Conservation (phyloP, 345 rosid genomes). For the Melaleuca alternifolia region DNA sequence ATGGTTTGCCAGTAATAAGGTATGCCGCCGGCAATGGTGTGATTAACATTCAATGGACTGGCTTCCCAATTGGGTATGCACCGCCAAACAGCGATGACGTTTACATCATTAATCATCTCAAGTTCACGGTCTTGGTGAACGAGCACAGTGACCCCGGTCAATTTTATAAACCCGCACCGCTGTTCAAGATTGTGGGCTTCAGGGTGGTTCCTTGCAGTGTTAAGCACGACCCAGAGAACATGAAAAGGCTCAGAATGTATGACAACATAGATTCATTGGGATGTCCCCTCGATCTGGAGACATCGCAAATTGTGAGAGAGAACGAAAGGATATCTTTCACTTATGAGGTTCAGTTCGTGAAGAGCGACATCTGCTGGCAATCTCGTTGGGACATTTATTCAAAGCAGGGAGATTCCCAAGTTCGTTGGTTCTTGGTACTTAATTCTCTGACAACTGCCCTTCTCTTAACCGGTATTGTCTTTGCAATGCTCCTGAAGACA, state of each 20-base stretch:
- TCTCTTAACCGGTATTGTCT: background rate
- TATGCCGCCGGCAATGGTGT: background rate
- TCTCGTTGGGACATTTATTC: constrained; percentile 4
- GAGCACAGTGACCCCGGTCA: background rate
- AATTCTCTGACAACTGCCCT: background rate
- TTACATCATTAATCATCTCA: constrained; percentile 6
- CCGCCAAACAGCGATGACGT: background rate
- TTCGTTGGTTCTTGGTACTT: background rate
- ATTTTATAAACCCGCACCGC: background rate
- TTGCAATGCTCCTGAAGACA: background rate
- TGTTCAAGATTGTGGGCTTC: constrained; percentile 27
- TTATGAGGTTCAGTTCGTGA: constrained; percentile 6
- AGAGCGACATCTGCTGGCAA: constrained; percentile 2
- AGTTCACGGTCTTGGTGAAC: constrained; percentile 3
- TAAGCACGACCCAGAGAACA: constrained; percentile 11
- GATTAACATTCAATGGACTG: background rate
- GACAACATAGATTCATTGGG: background rate
- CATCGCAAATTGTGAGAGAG: constrained; percentile 11
- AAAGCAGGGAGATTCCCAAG: background rate
- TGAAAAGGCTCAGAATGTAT: constrained; percentile 15
- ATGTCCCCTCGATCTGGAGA: background rate
- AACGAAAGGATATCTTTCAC: constrained; percentile 2
- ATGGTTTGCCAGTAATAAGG: background rate
- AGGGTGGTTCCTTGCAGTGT: constrained; percentile 34
- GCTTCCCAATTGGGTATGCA: constrained; percentile 1